phyloP scores from a whole-genome alignment of 2,329 filamentous ascomycete genomes.

The Aspergillus pseudoterreus region DNA sequence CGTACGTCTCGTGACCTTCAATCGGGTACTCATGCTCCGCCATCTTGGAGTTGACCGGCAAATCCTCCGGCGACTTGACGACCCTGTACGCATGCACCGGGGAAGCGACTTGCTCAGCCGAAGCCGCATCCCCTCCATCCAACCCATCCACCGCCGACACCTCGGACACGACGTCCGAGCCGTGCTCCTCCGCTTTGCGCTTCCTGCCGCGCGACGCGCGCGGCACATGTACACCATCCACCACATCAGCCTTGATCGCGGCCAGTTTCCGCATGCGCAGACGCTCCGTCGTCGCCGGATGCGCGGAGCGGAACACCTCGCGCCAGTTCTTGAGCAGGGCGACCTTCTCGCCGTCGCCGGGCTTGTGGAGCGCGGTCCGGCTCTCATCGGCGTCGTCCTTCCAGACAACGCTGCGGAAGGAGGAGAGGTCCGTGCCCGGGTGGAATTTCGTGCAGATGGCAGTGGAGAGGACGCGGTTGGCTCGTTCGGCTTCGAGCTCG shows the following conservation, averaged over 20 bases:
- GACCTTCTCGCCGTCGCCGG: constrained; percentile 40
- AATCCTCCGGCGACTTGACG: constrained; percentile 2
- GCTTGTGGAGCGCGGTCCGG: constrained; percentile 30
- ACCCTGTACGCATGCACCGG: constrained; percentile 5
- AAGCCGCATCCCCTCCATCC: background rate
- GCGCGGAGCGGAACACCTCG: constrained; percentile 38
- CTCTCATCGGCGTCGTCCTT: constrained; percentile 25
- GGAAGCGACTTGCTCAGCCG: background rate
- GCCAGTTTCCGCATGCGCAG: constrained; percentile 15
- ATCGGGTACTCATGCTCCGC: constrained; percentile 8
- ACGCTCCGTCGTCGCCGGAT: constrained; percentile 27
- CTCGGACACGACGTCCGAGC: background rate
- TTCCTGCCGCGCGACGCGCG: background rate
- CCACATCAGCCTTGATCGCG: constrained; percentile 8
- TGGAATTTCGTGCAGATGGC: background rate
- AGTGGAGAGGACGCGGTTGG: constrained; percentile 9
- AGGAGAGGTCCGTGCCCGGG: constrained; percentile 18
- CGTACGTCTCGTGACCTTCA: constrained; percentile 2
- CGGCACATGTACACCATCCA: constrained; percentile 2
- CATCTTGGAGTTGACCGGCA: constrained; percentile 7
- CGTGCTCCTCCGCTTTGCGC: background rate
- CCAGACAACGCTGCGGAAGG: constrained; percentile 42
- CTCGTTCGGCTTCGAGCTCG: constrained; percentile 9
- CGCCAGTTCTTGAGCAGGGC: constrained; percentile 46
- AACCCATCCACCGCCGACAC: background rate